Evolutionary conservation across 768 basidiomycete species (phyloP).

Genomic region (Termitomyces sp.): DNA sequence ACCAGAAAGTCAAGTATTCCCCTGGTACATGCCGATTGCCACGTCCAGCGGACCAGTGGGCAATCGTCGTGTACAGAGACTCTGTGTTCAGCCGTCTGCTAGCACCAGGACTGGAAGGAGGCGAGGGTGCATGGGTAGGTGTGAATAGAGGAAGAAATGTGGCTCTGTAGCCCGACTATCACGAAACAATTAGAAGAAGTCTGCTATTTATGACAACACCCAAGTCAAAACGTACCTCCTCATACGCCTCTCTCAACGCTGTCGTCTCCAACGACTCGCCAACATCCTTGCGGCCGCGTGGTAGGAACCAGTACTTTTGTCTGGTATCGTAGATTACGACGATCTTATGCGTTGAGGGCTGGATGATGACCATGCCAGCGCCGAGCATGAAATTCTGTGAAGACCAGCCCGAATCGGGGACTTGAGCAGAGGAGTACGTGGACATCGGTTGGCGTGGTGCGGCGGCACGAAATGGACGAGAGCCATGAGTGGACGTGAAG

Average conservation of each 20-base stretch:
- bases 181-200: background rate
- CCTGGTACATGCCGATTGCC: slow-evolving; percentile 8
- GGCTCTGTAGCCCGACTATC: slow-evolving; percentile 13
- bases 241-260: slow-evolving; percentile 60
- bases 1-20: slow-evolving; percentile 18
- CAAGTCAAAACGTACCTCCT: slow-evolving; percentile 40
- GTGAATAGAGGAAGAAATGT: slow-evolving; percentile 13
- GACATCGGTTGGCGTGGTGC: background rate
- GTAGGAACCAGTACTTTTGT: slow-evolving; percentile 49
- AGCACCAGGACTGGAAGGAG: slow-evolving; percentile 6
- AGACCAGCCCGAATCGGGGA: slow-evolving; percentile 42
- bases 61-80: slow-evolving; percentile 11
- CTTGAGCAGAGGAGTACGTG: slow-evolving; percentile 30
- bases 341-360: slow-evolving; percentile 48
- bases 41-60: slow-evolving; percentile 5
- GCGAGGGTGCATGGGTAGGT: slow-evolving; percentile 11
- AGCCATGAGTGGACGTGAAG: background rate
- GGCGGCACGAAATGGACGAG: background rate
- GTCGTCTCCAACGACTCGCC: slow-evolving; percentile 58
- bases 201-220: background rate
- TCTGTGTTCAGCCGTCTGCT: slow-evolving; percentile 8
- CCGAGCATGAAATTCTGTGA: slow-evolving; percentile 51
- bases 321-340: slow-evolving; percentile 42
- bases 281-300: slow-evolving; percentile 60
- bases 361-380: slow-evolving; percentile 59